These are phyloP conservation scores for Smittium culicis DNA, from an alignment of 371 early-diverging fungal species.

Conservation along the genomic window DNA sequence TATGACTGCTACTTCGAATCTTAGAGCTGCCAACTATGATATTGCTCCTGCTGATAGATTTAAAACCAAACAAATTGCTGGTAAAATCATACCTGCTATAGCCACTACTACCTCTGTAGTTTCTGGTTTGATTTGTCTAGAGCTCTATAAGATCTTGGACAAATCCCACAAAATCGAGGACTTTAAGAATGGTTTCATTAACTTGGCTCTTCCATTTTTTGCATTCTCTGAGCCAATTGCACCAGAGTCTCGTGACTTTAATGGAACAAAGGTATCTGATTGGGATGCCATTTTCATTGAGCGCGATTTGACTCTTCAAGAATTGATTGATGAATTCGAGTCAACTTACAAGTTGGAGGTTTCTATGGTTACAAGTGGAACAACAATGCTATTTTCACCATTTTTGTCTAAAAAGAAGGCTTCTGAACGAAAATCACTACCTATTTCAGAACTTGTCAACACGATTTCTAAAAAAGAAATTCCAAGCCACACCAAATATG, in stretches of 20 bases:
- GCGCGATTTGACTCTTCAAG: constrained; percentile 72
- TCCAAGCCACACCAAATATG: no score
- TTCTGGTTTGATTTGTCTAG: constrained; percentile 96
- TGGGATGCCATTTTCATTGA: constrained; percentile 96
- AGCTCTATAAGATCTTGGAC: constrained; percentile 82
- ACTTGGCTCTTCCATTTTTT: constrained; percentile 98
- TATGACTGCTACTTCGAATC: constrained; percentile 93
- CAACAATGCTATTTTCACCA: constrained; percentile 87
- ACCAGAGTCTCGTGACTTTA: constrained; percentile 68
- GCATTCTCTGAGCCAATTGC: constrained; percentile 98
- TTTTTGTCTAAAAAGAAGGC: constrained; percentile 79
- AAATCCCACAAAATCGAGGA: constrained; percentile 62
- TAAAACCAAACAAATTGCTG: constrained; percentile 98
- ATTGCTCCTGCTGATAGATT: constrained; percentile 88
- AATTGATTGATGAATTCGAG: constrained; percentile 78
- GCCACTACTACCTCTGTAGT: constrained; percentile 99
- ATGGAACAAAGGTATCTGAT: constrained; percentile 72
- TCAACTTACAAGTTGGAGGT: constrained; percentile 73
- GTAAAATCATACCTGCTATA: constrained; percentile 99
- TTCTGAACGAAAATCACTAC: constrained; percentile 60
- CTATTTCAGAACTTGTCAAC: no score
- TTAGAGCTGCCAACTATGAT: constrained; percentile 94
- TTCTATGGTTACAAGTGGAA: constrained; percentile 89
- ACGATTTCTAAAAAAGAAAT: no score
- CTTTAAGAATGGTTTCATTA: constrained; percentile 98